A percentile compares a stretch with the other conserved stretches of the same genome.
Conservation (phyloP, 495 filamentous ascomycete species). For the Xylaria scruposa region DNA sequence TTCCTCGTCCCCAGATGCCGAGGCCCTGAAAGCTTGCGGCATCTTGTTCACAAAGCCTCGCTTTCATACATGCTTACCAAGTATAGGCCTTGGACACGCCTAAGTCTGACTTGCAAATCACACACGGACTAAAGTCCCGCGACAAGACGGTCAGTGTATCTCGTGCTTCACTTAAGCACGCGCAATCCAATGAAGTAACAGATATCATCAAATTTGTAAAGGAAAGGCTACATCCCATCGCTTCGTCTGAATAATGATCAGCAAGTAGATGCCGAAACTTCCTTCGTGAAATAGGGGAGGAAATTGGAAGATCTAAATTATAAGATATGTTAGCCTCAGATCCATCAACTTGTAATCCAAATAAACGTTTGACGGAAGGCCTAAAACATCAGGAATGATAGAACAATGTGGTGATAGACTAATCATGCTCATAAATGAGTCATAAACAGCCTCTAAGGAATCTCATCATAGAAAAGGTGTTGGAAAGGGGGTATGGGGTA, state of each 20-base stretch:
- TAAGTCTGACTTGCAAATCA: conserved; percentile 68
- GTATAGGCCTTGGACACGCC: conserved; percentile 62
- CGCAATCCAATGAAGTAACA: conserved; percentile 29
- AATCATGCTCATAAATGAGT: conserved; percentile 51
- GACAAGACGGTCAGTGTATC: conserved; percentile 63
- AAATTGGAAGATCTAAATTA: neutral
- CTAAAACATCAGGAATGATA: conserved; percentile 44
- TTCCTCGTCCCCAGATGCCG: neutral
- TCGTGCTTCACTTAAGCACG: conserved; percentile 34
- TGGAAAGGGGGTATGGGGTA: conserved; percentile 17
- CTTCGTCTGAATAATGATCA: neutral
- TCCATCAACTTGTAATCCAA: neutral
- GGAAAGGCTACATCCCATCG: conserved; percentile 30
- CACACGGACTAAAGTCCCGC: conserved; percentile 65
- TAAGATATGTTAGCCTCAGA: neutral
- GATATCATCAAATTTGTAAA: conserved; percentile 34
- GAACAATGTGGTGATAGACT: conserved; percentile 55
- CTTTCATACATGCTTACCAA: conserved; percentile 5
- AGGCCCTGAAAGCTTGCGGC: neutral
- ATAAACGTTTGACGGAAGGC: neutral
- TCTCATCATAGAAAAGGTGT: conserved; percentile 27
- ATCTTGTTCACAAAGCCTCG: neutral
- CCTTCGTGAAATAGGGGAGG: neutral
- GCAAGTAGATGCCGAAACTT: neutral
- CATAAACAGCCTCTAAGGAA: conserved; percentile 58